Percentiles rank a stretch among this genome's conserved stretches.
phyloP scores from a whole-genome alignment of 176 grass and related monocot genomes.

The Bothriochloa decipiens region DNA sequence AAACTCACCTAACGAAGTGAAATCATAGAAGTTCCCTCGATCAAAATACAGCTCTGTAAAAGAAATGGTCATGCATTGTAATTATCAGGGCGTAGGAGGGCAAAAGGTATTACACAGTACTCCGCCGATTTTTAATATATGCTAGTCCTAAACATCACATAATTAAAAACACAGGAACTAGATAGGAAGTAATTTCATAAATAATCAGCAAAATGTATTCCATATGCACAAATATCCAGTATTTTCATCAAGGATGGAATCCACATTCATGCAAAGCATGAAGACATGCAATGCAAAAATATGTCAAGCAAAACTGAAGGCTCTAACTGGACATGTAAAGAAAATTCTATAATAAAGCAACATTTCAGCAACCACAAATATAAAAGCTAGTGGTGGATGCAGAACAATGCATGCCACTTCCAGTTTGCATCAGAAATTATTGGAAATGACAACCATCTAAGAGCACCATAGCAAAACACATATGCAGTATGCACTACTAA shows the following conservation, averaged over 20 bases:
- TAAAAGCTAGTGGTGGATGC: neutral
- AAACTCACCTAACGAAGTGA: conserved; percentile 83
- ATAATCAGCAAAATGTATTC: neutral
- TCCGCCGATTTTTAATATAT: neutral
- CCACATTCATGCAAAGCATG: neutral
- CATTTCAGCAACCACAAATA: neutral
- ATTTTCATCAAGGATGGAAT: neutral
- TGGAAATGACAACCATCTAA: neutral
- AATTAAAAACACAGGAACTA: neutral
- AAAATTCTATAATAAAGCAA: neutral
- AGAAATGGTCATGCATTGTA: conserved; percentile 18
- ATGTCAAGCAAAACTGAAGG: neutral
- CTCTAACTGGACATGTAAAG: neutral
- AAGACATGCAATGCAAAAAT: neutral
- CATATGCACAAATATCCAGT: neutral
- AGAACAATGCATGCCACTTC: neutral
- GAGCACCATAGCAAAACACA: neutral
- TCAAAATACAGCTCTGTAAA: conserved; percentile 79
- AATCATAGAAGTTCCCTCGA: conserved; percentile 91
- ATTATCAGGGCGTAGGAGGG: neutral
- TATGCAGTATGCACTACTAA: neutral
- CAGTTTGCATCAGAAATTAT: neutral
- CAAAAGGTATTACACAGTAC: conserved; percentile 10
- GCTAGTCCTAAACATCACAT: neutral
- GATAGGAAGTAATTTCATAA: neutral